These are phyloP conservation scores for Sarocladiaceae sp. DNA, from an alignment of 2,329 filamentous ascomycete species.

Conservation along the genomic window DNA sequence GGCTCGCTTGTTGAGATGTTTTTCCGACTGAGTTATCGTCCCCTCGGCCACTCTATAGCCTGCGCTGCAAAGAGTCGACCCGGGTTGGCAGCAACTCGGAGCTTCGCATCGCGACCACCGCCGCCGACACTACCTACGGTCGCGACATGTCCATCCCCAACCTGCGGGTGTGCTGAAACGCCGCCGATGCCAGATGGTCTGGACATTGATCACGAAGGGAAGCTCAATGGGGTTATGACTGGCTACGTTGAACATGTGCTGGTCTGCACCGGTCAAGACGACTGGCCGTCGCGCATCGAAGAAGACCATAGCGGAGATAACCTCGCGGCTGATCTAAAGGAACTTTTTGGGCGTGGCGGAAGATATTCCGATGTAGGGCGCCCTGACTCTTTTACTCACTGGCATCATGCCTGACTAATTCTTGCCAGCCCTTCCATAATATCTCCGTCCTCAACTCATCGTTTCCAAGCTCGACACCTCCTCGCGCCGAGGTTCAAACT, in stretches of 20 bases:
- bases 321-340: constrained; percentile 68
- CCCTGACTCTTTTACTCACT: background rate
- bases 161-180: constrained; percentile 68
- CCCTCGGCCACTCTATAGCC: background rate
- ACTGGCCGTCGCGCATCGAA: constrained; percentile 84
- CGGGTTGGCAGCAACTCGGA: background rate
- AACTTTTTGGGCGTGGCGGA: constrained; percentile 62
- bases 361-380: constrained; percentile 57
- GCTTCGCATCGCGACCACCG: constrained; percentile 11
- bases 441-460: constrained; percentile 74
- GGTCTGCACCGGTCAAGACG: constrained; percentile 72
- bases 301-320: constrained; percentile 68
- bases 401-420: background rate
- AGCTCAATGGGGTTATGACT: constrained; percentile 72
- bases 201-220: constrained; percentile 67
- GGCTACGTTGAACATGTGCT: constrained; percentile 79
- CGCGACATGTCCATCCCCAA: constrained; percentile 66
- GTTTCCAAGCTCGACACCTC: constrained; percentile 55
- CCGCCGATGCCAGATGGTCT: constrained; percentile 62
- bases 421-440: constrained; percentile 74
- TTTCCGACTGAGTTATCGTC: background rate
- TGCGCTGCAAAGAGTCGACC: background rate
- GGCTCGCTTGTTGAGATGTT: background rate
- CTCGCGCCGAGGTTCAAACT: constrained; percentile 40
- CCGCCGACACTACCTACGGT: constrained; percentile 39